phyloP scores from a whole-genome alignment of 257 asterid species.

The Striga asiatica region DNA sequence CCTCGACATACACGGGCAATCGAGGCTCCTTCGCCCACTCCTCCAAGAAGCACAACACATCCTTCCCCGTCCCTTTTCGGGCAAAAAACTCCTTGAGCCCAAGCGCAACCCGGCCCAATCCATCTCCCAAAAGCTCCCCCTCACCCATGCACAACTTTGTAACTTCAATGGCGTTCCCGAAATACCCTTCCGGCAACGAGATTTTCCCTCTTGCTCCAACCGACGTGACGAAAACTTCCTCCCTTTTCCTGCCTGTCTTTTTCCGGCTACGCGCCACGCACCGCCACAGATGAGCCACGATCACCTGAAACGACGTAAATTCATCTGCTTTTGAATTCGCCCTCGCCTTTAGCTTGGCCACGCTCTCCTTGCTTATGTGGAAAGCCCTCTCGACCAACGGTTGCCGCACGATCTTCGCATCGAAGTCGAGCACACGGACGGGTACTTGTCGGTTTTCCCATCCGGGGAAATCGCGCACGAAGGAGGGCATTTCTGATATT shows the following conservation, averaged over 20 bases:
- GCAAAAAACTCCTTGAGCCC: too few species aligned
- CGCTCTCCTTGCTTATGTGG: conserved; percentile 25
- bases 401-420: not conserved
- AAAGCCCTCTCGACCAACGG: conserved; percentile 24
- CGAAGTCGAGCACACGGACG: not conserved
- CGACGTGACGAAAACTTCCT: not conserved
- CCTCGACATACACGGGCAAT: too few species aligned
- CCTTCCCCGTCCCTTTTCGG: too few species aligned
- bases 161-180: conserved; percentile 21
- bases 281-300: conserved; percentile 31
- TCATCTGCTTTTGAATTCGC: conserved; percentile 24
- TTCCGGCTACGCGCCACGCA: conserved; percentile 19
- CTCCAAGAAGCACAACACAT: too few species aligned
- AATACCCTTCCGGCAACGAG: conserved; percentile 26
- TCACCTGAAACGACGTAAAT: conserved; percentile 33
- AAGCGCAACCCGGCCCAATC: conserved; percentile 27
- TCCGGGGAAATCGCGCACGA: conserved; percentile 22
- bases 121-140: not conserved
- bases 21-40: too few species aligned
- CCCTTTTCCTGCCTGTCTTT: not conserved
- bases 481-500: conserved; percentile 16
- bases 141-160: not conserved
- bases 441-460: not conserved
- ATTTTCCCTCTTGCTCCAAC: conserved; percentile 28
- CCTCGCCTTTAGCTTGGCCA: conserved; percentile 25